Conservation (phyloP, 2,329 filamentous ascomycete genomes). For the Penicillium verrucosum region DNA sequence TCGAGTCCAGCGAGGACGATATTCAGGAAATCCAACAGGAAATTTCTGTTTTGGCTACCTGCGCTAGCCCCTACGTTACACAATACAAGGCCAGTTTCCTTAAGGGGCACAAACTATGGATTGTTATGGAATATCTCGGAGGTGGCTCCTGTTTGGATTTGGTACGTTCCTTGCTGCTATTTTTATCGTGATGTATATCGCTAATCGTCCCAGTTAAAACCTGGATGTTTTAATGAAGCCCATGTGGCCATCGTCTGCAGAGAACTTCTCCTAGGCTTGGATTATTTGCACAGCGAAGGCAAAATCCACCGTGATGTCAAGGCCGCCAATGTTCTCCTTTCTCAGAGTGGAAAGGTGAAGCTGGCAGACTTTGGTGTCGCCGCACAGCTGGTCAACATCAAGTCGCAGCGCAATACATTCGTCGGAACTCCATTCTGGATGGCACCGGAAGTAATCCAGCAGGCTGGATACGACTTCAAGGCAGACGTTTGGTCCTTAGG, state of each 20-base stretch:
- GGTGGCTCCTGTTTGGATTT: constrained; percentile 93
- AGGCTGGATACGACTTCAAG: constrained; percentile 79
- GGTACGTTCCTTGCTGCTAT: constrained; percentile 50
- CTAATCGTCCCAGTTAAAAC: constrained; percentile 66
- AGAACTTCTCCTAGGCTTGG: constrained; percentile 82
- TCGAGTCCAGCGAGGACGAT: constrained; percentile 97
- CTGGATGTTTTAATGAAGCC: constrained; percentile 78
- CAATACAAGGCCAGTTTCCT: constrained; percentile 96
- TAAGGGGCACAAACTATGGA: constrained; percentile 96
- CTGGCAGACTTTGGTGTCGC: constrained; percentile 96
- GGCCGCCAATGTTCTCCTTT: constrained; percentile 92
- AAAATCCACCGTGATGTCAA: constrained; percentile 98
- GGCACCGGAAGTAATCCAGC: constrained; percentile 91
- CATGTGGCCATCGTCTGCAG: constrained; percentile 94
- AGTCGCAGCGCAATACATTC: constrained; percentile 95
- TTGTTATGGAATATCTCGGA: constrained; percentile 97
- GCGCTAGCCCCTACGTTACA: constrained; percentile 88
- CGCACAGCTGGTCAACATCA: constrained; percentile 94
- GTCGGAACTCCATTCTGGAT: constrained; percentile 98
- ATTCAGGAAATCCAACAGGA: constrained; percentile 98
- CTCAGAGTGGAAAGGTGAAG: constrained; percentile 85
- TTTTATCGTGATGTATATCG: not conserved
- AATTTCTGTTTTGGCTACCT: constrained; percentile 91
- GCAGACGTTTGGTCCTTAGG: constrained; percentile 92
- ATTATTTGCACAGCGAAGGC: constrained; percentile 88